Conservation (phyloP, 352 stramenopile species). For the Thraustotheca clavata region DNA sequence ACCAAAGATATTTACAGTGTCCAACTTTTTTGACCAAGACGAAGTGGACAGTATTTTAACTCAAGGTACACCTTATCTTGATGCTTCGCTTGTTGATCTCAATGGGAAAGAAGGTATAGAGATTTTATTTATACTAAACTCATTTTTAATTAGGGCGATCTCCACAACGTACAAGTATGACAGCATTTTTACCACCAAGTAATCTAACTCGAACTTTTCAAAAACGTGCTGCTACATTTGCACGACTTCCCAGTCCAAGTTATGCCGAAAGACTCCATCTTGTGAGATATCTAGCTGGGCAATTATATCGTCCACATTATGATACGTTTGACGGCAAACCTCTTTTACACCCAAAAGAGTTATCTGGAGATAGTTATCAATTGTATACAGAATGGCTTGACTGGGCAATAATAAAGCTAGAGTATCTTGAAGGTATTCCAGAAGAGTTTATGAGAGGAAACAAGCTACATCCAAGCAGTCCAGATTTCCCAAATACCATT, state of each 20-base stretch:
- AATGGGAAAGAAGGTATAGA: constrained; percentile 38
- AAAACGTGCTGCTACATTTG: neutral
- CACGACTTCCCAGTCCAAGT: constrained; percentile 6
- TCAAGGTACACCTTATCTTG: constrained; percentile 7
- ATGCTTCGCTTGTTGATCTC: constrained; percentile 11
- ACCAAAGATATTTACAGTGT: constrained; percentile 10
- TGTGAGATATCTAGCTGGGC: constrained; percentile 4
- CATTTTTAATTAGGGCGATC: neutral
- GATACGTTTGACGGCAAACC: constrained; percentile 15
- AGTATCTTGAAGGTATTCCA: constrained; percentile 29
- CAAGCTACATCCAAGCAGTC: constrained; percentile 28
- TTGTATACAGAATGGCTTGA: constrained; percentile 36
- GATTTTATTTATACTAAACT: neutral
- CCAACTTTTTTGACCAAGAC: constrained; percentile 5
- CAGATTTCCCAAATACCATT: constrained; percentile 39
- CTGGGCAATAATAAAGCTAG: constrained; percentile 38
- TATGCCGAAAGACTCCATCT: constrained; percentile 13
- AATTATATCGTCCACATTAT: constrained; percentile 17
- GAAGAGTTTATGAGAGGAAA: constrained; percentile 33
- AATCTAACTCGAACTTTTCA: constrained; percentile 8
- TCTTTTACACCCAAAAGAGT: neutral
- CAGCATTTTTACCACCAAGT: constrained; percentile 16
- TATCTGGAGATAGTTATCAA: constrained; percentile 29
- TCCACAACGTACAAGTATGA: constrained; percentile 9
- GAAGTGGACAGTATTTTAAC: constrained; percentile 16